These are phyloP conservation scores for Daldinia sp. DNA, from an alignment of 2,329 filamentous ascomycete species.

Conservation along the genomic window DNA sequence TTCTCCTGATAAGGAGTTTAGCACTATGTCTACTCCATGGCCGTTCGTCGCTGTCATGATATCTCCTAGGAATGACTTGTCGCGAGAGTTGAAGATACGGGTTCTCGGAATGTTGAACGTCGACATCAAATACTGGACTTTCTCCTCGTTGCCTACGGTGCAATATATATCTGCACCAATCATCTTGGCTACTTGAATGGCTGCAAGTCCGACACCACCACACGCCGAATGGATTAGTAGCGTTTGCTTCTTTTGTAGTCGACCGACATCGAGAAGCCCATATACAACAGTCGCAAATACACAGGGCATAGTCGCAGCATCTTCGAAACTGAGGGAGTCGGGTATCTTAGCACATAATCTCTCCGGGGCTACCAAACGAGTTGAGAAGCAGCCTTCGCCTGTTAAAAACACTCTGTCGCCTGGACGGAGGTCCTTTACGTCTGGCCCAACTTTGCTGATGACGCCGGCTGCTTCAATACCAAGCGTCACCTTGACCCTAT, in stretches of 20 bases:
- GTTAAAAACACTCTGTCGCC: neutral
- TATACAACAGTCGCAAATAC: constrained; percentile 33
- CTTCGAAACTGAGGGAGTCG: constrained; percentile 29
- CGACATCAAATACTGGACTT: neutral
- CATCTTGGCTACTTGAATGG: constrained; percentile 18
- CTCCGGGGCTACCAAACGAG: neutral
- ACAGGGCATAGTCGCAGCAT: constrained; percentile 32
- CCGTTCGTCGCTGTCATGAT: neutral
- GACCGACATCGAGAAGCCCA: neutral
- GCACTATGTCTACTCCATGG: neutral
- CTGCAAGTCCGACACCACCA: constrained; percentile 37
- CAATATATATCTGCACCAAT: constrained; percentile 38
- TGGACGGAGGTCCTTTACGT: neutral
- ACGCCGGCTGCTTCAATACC: neutral
- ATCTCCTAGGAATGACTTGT: neutral
- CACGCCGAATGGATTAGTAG: constrained; percentile 37
- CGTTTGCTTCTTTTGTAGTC: constrained; percentile 18
- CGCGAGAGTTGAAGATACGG: neutral
- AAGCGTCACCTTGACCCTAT: neutral
- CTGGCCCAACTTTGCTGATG: neutral
- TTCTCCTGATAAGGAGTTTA: neutral
- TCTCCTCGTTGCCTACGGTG: constrained; percentile 2
- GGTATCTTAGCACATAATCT: neutral
- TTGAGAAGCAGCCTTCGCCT: neutral
- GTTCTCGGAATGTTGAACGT: neutral